Evolutionary conservation across 352 stramenopile species (phyloP).

Genomic region (Globisporangium takayamanum): DNA sequence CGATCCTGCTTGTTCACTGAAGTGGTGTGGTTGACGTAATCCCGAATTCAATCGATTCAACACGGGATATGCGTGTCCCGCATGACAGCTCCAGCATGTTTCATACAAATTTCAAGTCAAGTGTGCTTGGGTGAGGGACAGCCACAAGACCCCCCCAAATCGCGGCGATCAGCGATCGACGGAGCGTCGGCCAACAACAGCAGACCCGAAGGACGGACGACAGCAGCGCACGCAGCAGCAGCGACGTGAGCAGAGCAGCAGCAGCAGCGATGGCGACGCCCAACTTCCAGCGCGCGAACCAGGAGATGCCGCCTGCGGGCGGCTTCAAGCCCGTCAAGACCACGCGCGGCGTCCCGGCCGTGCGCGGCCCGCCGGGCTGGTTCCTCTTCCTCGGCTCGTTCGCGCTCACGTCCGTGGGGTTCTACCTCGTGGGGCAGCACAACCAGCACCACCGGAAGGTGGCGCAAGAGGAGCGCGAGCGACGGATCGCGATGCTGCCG

Average conservation of each 20-base stretch:
- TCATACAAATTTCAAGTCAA: no score
- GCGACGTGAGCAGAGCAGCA: neutral
- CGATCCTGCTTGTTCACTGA: neutral
- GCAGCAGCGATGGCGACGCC: conserved; percentile 68
- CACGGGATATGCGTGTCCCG: no score
- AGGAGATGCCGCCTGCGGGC: conserved; percentile 79
- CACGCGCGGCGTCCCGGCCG: conserved; percentile 51
- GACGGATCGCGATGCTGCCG: conserved; percentile 89
- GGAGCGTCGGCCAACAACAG: no score
- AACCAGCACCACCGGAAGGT: conserved; percentile 68
- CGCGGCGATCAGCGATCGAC: no score
- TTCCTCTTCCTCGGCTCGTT: conserved; percentile 70
- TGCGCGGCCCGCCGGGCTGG: conserved; percentile 73
- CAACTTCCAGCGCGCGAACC: conserved; percentile 62
- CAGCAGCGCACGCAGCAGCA: neutral
- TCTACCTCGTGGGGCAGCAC: conserved; percentile 70
- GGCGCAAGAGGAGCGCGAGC: conserved; percentile 85
- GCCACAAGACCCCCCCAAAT: neutral
- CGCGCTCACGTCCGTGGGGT: conserved; percentile 64
- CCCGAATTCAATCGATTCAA: no score
- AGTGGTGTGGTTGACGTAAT: neutral
- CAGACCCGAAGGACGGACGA: no score
- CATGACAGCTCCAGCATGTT: no score
- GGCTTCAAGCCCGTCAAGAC: conserved; percentile 73
- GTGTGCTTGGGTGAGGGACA: neutral